A percentile compares a stretch with the other conserved stretches of the same genome.
Evolutionary conservation across 352 stramenopile genomes (phyloP).

Genomic region (Globisporangium middletonii): DNA sequence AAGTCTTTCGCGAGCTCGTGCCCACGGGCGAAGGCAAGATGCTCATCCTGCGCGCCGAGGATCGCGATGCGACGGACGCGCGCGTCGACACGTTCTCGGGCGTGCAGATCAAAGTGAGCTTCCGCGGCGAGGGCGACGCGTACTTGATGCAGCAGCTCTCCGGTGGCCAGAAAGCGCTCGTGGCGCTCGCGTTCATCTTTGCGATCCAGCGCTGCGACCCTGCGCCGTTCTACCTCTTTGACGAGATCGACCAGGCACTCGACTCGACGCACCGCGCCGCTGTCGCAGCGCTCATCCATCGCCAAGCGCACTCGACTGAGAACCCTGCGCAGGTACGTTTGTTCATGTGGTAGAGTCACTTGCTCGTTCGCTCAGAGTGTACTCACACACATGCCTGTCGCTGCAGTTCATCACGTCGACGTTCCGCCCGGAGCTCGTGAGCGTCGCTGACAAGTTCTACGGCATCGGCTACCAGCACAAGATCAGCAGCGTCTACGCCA

Average conservation of each 20-base stretch:
- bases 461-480: constrained; percentile 99
- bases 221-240: constrained; percentile 99
- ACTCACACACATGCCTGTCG: not conserved
- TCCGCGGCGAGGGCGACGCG: constrained; percentile 93
- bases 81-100: constrained; percentile 93
- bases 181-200: constrained; percentile 99
- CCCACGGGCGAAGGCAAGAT: constrained; percentile 94
- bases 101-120: constrained; percentile 98
- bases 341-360: not conserved
- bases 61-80: constrained; percentile 17
- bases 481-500: constrained; percentile 91
- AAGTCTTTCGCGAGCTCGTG: constrained; percentile 98
- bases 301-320: constrained; percentile 92
- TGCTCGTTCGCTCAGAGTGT: constrained; percentile 5
- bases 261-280: constrained; percentile 97
- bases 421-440: constrained; percentile 99
- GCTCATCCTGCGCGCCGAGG: constrained; percentile 93
- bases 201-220: constrained; percentile 98
- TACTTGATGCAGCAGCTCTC: constrained; percentile 99
- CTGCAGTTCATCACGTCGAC: constrained; percentile 97
- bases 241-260: constrained; percentile 99
- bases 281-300: constrained; percentile 96
- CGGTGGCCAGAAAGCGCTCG: constrained; percentile 98
- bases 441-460: constrained; percentile 95
- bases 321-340: constrained; percentile 91